Percentiles rank a stretch among this genome's conserved stretches.
Conservation (phyloP, 352 stramenopile species). For the Pythium insidiosum region DNA sequence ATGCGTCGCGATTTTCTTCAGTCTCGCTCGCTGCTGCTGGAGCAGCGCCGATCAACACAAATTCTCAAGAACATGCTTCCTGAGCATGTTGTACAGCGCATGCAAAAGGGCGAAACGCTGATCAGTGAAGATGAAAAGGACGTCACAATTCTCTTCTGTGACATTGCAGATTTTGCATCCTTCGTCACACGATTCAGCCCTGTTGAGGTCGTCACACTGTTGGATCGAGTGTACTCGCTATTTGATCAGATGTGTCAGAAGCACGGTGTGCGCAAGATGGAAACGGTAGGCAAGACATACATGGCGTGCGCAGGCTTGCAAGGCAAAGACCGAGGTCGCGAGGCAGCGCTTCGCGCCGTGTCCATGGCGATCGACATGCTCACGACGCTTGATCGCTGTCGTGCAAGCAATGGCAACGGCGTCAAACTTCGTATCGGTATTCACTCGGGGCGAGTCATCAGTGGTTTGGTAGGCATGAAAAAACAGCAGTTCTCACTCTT, state of each 20-base stretch:
- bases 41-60: slow-evolving; percentile 71
- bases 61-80: slow-evolving; percentile 85
- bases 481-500: slow-evolving; percentile 93
- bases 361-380: slow-evolving; percentile 81
- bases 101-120: slow-evolving; percentile 75
- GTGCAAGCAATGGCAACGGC: slow-evolving; percentile 65
- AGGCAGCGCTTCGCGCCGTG: slow-evolving; percentile 64
- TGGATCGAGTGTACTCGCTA: slow-evolving; percentile 89
- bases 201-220: slow-evolving; percentile 71
- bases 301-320: slow-evolving; percentile 84
- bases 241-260: slow-evolving; percentile 90
- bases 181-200: slow-evolving; percentile 75
- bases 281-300: slow-evolving; percentile 90
- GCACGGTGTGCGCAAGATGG: slow-evolving; percentile 89
- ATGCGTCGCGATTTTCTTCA: slow-evolving; percentile 82
- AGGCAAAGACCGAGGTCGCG: slow-evolving; percentile 66
- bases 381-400: slow-evolving; percentile 48
- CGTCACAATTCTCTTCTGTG: slow-evolving; percentile 83
- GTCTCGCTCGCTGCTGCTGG: slow-evolving; percentile 62
- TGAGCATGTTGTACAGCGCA: slow-evolving; percentile 75
- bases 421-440: slow-evolving; percentile 89
- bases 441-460: slow-evolving; percentile 86
- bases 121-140: slow-evolving; percentile 86
- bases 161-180: slow-evolving; percentile 75
- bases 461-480: slow-evolving; percentile 84